Evolutionary conservation across 257 asterid species (phyloP).

Genomic region (Osmanthus fragrans): DNA sequence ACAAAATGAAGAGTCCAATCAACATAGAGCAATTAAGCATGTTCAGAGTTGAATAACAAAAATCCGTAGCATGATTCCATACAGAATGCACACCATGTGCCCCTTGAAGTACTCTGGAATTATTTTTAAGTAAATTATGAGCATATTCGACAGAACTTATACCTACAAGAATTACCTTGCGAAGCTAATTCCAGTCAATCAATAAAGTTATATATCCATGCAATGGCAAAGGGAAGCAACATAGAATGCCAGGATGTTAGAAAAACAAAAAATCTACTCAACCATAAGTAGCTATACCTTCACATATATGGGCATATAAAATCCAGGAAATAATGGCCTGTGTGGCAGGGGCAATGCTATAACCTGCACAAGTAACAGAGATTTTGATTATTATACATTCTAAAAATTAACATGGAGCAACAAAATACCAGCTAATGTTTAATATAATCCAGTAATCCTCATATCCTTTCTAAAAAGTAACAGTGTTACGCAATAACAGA

Average conservation of each 20-base stretch:
- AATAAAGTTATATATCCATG: neutral
- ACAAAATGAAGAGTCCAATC: neutral
- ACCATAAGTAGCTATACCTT: slow-evolving; percentile 60
- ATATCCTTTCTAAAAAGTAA: neutral
- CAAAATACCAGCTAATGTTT: slow-evolving; percentile 1
- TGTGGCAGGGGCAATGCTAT: slow-evolving; percentile 69
- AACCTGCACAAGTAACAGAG: slow-evolving; percentile 51
- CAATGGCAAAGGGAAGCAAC: neutral
- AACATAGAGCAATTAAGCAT: neutral
- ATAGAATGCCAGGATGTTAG: neutral
- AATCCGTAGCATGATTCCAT: neutral
- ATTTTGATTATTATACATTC: neutral
- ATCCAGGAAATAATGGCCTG: slow-evolving; percentile 90
- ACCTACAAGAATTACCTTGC: slow-evolving; percentile 4
- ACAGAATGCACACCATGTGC: neutral
- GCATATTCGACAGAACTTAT: neutral
- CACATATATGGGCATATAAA: slow-evolving; percentile 90
- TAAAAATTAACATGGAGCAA: neutral
- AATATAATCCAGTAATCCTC: slow-evolving; percentile 5
- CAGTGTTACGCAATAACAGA: neutral
- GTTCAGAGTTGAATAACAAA: neutral
- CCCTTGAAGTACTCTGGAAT: neutral
- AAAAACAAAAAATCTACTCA: neutral
- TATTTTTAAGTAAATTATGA: neutral
- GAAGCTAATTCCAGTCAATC: neutral